Evolutionary conservation across 805 yeast genomes (phyloP), one percentile per base, ranked within the genome.

Genomic region (Starmerella floricola): DNA sequence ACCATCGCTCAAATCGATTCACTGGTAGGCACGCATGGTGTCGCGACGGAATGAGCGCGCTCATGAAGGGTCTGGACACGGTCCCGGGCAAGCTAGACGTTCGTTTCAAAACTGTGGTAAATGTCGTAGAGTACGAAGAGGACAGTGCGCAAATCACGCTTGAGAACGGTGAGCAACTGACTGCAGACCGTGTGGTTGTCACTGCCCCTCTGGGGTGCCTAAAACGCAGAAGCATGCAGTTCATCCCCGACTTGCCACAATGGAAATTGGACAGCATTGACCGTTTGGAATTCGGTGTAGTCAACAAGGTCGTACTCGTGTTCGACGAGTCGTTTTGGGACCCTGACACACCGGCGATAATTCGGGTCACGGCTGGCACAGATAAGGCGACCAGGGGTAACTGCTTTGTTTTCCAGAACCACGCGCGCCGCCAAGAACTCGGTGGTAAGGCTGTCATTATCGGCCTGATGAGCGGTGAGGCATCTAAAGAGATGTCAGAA

Each of bases 151-250:
- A 54, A 20, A 53, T 64, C 8, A 53, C 56, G 12, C 45, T 65
- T 18, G 65, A 60, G 31, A 63, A 63, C 40, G 68, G 68, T 5
- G 67, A 63, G 39, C 56, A 51, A n/a, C 55, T 66, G n/a, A 42
- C 51, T 1, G 68, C 67, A 4, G 68, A 66, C 42, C 54, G 63
- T 10, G 63, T 60, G 3, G 55, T 65, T 1, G 54, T 62, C 18
- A 63, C 68, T 5, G 60, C 62, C 5, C 70, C 70, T 1, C 53
- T 65, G 3, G 69, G 69, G 0, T 65, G 65, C 5, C 51, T 65
- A 39, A 65, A 66, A 48, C 55, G 55, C 16, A 55, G 65, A 6
- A 42, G 56, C 8, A 48, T 65, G 23, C 64, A 62, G 48, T 65
- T 65, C 38, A 59, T 60, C 21, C 70, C 70, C 2, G 67, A 63